A percentile compares a stretch with the other conserved stretches of the same genome.
These are phyloP conservation scores for Gardenia jasminoides DNA, from an alignment of 257 asterid genomes.

Conservation along the genomic window DNA sequence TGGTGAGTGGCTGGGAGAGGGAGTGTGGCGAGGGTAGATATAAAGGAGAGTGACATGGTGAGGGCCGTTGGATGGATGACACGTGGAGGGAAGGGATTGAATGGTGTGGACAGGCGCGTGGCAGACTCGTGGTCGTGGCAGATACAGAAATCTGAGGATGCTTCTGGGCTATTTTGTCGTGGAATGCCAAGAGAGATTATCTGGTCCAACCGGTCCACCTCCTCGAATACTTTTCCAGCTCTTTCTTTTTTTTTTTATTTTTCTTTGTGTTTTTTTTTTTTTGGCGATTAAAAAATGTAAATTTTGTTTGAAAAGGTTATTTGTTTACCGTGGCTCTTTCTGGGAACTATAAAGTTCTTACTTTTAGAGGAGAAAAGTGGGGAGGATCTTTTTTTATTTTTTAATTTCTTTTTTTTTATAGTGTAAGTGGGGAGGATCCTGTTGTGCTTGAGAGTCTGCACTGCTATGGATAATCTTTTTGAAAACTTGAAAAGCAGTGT, in stretches of 20 bases:
- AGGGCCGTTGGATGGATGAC: slow-evolving; percentile 39
- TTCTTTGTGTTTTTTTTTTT: too few species aligned
- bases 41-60: slow-evolving; percentile 2
- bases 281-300: too few species aligned
- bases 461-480: not conserved
- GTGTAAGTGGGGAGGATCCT: too few species aligned
- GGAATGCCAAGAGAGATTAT: slow-evolving; percentile 10
- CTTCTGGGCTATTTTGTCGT: not conserved
- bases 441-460: too few species aligned
- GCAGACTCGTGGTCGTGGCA: slow-evolving; percentile 38
- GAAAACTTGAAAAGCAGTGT: not conserved
- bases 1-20: not conserved
- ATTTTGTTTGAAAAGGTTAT: too few species aligned
- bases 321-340: too few species aligned
- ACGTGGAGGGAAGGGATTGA: slow-evolving; percentile 43
- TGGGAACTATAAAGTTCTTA: too few species aligned
- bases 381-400: too few species aligned
- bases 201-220: not conserved
- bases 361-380: too few species aligned
- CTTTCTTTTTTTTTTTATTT: not conserved
- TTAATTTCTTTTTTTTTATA: too few species aligned
- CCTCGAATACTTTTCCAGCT: not conserved
- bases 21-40: slow-evolving; percentile 3
- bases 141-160: not conserved
- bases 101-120: slow-evolving; percentile 46